Percentiles rank a stretch among this genome's conserved stretches.
These are phyloP conservation scores for Penicillium sp. DNA, from an alignment of 2,329 filamentous ascomycete genomes.

Conservation along the genomic window DNA sequence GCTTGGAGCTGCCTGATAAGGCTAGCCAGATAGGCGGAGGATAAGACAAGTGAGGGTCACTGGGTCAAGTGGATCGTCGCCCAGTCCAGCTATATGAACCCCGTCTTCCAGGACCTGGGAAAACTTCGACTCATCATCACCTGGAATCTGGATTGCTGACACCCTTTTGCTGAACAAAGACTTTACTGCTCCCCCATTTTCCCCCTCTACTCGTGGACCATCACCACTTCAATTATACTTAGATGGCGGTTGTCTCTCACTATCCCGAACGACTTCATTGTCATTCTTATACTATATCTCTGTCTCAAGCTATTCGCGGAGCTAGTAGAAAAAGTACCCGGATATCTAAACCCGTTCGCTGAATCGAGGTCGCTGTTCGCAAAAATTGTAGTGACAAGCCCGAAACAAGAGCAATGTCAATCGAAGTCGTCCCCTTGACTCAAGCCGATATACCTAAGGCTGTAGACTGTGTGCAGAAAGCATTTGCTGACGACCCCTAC, in stretches of 20 bases:
- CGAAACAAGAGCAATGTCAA: constrained; percentile 41
- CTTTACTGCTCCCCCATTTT: background rate
- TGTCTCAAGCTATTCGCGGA: constrained; percentile 32
- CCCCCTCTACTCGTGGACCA: constrained; percentile 15
- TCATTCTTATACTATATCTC: constrained; percentile 33
- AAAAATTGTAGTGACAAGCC: constrained; percentile 21
- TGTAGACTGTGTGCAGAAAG: constrained; percentile 62
- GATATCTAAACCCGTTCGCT: constrained; percentile 19
- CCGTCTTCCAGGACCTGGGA: background rate
- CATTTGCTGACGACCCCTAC: constrained; percentile 65
- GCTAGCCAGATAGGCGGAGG: constrained; percentile 15
- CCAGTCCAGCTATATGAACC: constrained; percentile 20
- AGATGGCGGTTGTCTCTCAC: constrained; percentile 34
- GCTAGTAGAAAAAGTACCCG: constrained; percentile 29
- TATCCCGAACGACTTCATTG: constrained; percentile 32
- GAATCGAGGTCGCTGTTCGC: constrained; percentile 8
- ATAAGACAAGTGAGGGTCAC: constrained; percentile 16
- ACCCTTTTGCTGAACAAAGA: constrained; percentile 5
- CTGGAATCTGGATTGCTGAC: constrained; percentile 7
- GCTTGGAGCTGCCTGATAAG: constrained; percentile 25
- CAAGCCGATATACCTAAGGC: constrained; percentile 60
- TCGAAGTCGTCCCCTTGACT: constrained; percentile 55
- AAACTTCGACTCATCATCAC: constrained; percentile 3
- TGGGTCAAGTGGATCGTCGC: constrained; percentile 7
- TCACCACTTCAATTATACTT: constrained; percentile 23